These are phyloP conservation scores for Ganoderma resinaceum DNA, from an alignment of 1,284 basidiomycete species.

Conservation along the genomic window DNA sequence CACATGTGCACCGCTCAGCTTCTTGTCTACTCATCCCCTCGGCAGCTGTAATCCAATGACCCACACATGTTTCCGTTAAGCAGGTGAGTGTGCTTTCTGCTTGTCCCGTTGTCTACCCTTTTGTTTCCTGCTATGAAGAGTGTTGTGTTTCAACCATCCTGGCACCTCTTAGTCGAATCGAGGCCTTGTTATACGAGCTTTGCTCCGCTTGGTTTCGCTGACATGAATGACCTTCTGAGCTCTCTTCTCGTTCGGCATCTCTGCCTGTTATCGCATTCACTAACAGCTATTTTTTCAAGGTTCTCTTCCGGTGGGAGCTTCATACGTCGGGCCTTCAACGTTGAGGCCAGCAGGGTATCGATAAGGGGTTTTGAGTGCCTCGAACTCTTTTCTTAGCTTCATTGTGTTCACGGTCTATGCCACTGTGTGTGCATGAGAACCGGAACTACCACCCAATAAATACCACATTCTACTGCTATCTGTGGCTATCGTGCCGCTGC, in stretches of 20 bases:
- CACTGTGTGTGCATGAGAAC: neutral
- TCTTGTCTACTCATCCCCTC: neutral
- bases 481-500: neutral
- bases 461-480: neutral
- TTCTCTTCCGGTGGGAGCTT: neutral
- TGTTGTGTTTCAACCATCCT: conserved; percentile 79
- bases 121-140: conserved; percentile 64
- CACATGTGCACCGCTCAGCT: neutral
- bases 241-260: conserved; percentile 28
- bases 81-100: conserved; percentile 2
- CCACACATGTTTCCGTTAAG: neutral
- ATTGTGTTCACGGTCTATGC: neutral
- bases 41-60: neutral
- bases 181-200: conserved; percentile 48
- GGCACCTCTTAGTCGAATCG: conserved; percentile 90
- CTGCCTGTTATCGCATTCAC: conserved; percentile 5
- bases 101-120: conserved; percentile 4
- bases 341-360: neutral
- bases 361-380: neutral
- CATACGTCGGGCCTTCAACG: neutral
- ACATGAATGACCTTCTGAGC: conserved; percentile 85
- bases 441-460: neutral
- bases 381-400: neutral
- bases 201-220: conserved; percentile 61
- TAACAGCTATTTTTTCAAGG: conserved; percentile 12